These are phyloP conservation scores for Laetiporus sulphureus DNA, from an alignment of 1,284 basidiomycete species.

Conservation along the genomic window DNA sequence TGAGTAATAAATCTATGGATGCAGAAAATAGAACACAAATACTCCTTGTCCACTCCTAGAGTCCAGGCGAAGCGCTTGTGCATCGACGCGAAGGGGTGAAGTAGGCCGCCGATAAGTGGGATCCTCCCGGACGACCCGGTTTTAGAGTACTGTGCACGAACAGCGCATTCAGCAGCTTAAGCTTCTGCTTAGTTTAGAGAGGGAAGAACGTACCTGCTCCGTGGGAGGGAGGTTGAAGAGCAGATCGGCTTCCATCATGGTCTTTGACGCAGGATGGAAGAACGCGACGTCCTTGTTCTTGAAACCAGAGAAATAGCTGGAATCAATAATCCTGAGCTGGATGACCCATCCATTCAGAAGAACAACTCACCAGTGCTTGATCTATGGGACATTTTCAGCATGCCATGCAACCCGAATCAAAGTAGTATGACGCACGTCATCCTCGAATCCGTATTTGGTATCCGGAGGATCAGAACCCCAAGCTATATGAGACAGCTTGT, in stretches of 20 bases:
- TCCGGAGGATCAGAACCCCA: conserved; percentile 39
- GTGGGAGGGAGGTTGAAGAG: conserved; percentile 84
- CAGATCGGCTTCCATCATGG: conserved; percentile 78
- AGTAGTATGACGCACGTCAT: conserved; percentile 46
- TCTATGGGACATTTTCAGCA: conserved; percentile 30
- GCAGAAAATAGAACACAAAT: neutral
- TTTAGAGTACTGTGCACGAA: conserved; percentile 40
- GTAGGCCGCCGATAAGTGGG: conserved; percentile 34
- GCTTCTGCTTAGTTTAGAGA: neutral
- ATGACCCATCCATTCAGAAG: neutral
- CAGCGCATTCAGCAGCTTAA: neutral
- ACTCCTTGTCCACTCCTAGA: conserved; percentile 58
- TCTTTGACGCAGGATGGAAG: conserved; percentile 72
- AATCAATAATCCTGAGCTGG: neutral
- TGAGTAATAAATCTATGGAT: neutral
- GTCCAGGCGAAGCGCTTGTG: conserved; percentile 51
- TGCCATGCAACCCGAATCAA: conserved; percentile 4
- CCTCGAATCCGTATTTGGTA: conserved; percentile 77
- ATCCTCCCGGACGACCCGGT: conserved; percentile 40
- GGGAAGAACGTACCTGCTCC: conserved; percentile 63
- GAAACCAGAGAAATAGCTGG: conserved; percentile 77
- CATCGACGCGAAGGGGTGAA: conserved; percentile 56
- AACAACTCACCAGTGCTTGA: conserved; percentile 59
- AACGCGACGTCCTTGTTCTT: conserved; percentile 88
- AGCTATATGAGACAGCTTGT: conserved; percentile 3